Evolutionary conservation across 1,284 basidiomycete species (phyloP), one percentile per base, ranked within the genome.

Genomic region (Tausonia pullulans): DNA sequence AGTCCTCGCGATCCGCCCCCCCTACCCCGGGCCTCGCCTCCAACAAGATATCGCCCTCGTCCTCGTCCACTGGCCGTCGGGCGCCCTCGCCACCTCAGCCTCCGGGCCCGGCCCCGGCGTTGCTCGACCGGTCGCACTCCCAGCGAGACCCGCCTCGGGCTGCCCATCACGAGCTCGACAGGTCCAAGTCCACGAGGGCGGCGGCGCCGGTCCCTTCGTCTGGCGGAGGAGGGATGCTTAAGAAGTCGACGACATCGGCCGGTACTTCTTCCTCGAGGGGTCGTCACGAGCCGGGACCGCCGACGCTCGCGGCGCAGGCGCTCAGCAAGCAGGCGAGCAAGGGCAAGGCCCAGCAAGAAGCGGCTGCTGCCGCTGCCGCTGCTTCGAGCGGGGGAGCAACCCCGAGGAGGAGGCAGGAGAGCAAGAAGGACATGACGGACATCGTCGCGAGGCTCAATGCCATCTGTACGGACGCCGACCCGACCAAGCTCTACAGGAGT

Each of bases 381-480:
- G 59, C 67, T 68, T 51, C 70, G 63, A 49, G 70, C 70, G 41
- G 83, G 80, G n/a, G 82, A 27, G 84, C 88, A 46, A 90, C 88
- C 0, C 88, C 91, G 1, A 79, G 93, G 64, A 78, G 91, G 69
- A 79, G 92, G 66, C 55, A 57, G 43, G 90, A 95, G 77, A 91
- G 90, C 80, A 88, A 89, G 76, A 85, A 84, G 68, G 87, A 87
- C 72, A 89, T 93, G 67, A 84, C 86, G 69, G 93, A 97, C 72
- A 91, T 98, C 67, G 87, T 98, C 68, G 87, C 86, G 71, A 85
- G 92, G 55, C 77, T 98, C 72, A 87, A 91, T 74, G 86, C 87
- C 70, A 98, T 98, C 71, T 99, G 96, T 75, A 95, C 94, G 1
- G 91, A 96, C 73, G 94, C 93, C 5, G 96, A 99, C 76, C 96